Evolutionary conservation across 2,329 filamentous ascomycete genomes (phyloP), one percentile per base, ranked within the genome.

Genomic region (Macrophomina phaseolina): DNA sequence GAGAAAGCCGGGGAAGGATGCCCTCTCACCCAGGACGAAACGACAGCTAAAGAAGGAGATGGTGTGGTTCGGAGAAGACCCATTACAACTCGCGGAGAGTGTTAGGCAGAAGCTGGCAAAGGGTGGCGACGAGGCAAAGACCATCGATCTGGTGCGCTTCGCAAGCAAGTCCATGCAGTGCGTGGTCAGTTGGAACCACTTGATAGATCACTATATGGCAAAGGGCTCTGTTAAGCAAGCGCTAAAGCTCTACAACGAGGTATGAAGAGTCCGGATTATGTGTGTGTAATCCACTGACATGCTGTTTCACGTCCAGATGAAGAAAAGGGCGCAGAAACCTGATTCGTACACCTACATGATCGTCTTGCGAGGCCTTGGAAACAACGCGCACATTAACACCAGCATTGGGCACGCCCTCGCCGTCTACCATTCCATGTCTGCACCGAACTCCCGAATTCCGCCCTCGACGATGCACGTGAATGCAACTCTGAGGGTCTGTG

Each of bases 171-270:
- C 83, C 0, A 83, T 86, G 70, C 81, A 89, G 67, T 89, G 90
- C 69, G 82, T 87, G 4, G 93, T 96, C 67, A 89, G 91, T 67
- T 99, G 94, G 94, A 98, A 98, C 78, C 87, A 91, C 74, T 79
- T 97, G 52, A 89, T 99, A 66, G 86, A 90, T 67, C 88, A 93
- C 77, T 83, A 87, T 69, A 80, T 97, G 76, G 79, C 84, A 49
- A 82, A 87, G 30, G 82, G 86, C 49, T 84, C 84, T 62, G 78
- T 93, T 40, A 84, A 84, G 68, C 80, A 83, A 23, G 94, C 91
- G 18, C 80, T 97, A 67, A 93, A 91, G 79, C 82, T 93, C n/a
- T 97, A 89, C 81, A 97, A 97, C 77, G 94, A 98, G 78, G 91
- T 91, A 77, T 69, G 83, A 67, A 14, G n/a, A 28, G 5, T 11